These are phyloP conservation scores for Saprolegnia parasitica DNA, from an alignment of 352 stramenopile species.

Conservation along the genomic window DNA sequence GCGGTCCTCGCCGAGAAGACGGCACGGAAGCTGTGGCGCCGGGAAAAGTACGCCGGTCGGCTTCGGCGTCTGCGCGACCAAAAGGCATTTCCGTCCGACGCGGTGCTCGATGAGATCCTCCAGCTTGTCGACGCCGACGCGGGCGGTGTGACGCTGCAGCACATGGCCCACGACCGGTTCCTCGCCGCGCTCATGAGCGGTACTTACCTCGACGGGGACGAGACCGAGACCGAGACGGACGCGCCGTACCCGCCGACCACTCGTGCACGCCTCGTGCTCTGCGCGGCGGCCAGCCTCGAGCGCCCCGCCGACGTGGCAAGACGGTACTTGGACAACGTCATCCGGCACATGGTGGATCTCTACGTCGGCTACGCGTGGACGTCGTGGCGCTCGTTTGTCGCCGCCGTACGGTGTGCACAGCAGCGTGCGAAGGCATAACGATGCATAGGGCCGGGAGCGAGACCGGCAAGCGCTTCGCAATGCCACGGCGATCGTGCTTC, in stretches of 20 bases:
- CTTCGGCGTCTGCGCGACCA: slow-evolving; percentile 33
- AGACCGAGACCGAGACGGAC: slow-evolving; percentile 48
- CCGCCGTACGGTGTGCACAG: neutral
- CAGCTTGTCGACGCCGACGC: slow-evolving; percentile 37
- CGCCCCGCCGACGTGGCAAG: slow-evolving; percentile 40
- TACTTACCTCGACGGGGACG: slow-evolving; percentile 33
- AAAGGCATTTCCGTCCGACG: slow-evolving; percentile 39
- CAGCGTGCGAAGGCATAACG: neutral
- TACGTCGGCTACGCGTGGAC: slow-evolving; percentile 60
- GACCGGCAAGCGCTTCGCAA: slow-evolving; percentile 35
- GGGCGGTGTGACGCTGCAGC: slow-evolving; percentile 34
- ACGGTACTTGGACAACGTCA: slow-evolving; percentile 41
- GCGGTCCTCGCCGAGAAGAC: slow-evolving; percentile 53
- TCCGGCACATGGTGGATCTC: slow-evolving; percentile 58
- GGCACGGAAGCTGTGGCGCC: slow-evolving; percentile 46
- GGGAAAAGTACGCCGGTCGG: slow-evolving; percentile 35
- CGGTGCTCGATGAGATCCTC: slow-evolving; percentile 46
- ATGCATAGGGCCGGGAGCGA: slow-evolving; percentile 1
- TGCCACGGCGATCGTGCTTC: slow-evolving; percentile 33
- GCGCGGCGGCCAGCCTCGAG: slow-evolving; percentile 42
- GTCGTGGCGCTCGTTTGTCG: slow-evolving; percentile 44
- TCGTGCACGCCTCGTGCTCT: slow-evolving; percentile 51
- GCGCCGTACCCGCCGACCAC: slow-evolving; percentile 41
- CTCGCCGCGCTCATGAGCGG: slow-evolving; percentile 36
- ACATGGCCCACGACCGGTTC: slow-evolving; percentile 38